Percentiles rank a stretch among this genome's conserved stretches.
These are phyloP conservation scores for Hysterium pulicare DNA, from an alignment of 2,329 filamentous ascomycete genomes.

Conservation along the genomic window DNA sequence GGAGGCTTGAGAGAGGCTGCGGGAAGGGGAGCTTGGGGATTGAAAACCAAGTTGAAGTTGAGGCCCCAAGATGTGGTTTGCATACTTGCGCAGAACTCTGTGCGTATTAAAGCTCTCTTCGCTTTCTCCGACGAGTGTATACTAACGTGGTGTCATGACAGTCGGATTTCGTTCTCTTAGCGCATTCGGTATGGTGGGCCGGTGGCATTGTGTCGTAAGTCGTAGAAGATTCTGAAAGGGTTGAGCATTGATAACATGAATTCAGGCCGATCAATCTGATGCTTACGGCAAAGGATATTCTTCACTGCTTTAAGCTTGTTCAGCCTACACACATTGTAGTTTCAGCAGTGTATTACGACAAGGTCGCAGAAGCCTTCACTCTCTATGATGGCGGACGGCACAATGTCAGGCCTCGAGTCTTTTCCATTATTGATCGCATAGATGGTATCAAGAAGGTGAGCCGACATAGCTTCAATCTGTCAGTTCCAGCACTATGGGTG, in stretches of 20 bases:
- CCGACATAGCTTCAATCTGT: neutral
- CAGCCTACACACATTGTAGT: conserved; percentile 10
- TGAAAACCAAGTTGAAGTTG: conserved; percentile 7
- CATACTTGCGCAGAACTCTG: conserved; percentile 12
- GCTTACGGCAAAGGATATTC: conserved; percentile 12
- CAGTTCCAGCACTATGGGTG: too few species aligned
- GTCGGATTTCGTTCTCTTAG: conserved; percentile 11
- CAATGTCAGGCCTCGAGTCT: neutral
- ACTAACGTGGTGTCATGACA: conserved; percentile 1
- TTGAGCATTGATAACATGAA: neutral
- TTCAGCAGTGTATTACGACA: conserved; percentile 10
- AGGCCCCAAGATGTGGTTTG: conserved; percentile 9
- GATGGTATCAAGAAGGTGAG: conserved; percentile 6
- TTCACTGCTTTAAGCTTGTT: conserved; percentile 11
- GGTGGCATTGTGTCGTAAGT: conserved; percentile 12
- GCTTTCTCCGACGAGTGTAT: neutral
- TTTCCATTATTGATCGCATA: conserved; percentile 9
- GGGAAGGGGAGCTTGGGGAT: conserved; percentile 8
- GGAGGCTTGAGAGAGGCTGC: conserved; percentile 10
- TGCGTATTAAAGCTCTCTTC: neutral
- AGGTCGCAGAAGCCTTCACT: conserved; percentile 7
- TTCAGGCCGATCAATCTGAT: conserved; percentile 11
- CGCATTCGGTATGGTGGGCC: conserved; percentile 12
- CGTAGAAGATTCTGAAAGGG: neutral
- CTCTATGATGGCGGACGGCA: neutral